Base-by-base conservation (phyloP, 306 rosid genomes). In the Vachellia pachyceras region DNA sequence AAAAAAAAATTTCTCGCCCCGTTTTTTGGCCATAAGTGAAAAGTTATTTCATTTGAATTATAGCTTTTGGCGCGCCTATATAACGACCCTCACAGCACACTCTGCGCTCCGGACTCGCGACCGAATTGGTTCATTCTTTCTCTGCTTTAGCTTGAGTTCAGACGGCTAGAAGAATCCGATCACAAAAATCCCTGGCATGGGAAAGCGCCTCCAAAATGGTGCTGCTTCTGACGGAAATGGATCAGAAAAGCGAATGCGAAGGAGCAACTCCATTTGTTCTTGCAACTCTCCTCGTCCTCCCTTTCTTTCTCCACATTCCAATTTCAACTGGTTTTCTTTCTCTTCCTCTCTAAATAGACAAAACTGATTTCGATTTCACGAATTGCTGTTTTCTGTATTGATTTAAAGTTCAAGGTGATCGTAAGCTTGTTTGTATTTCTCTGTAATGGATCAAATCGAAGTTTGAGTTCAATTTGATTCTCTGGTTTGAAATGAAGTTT, bases 231-330 rank as follows among this genome's bases (percentile, higher is more conserved):
- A 69, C 33, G 74, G 20, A 14, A 49, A 69, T 23, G 5, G n/a
- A 44, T 33, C 74, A 2, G 37, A 42, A 23, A 69, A 69, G 55
- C 74, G 74, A 14, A 42, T 69, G 74, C 74, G 74, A 55, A 57
- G 88, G 84, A 76, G 83, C 64, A 85, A 77, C 87, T 40, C 89
- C 61, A 87, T 87, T 50, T 80, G 90, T 76, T 85, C 92, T n/a
- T 90, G 92, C 66, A 83, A 80, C 82, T 90, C 94, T 82, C 92
- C 94, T 72, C 77, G 83, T 20, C 85, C 87, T 49, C 61, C 92
- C 37, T 82, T 80, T 78, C 89, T 79, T 35, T 83, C 86, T 55
- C 84, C 92, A 39, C 85, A 76, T 68, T 82, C 89, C 42, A 77
- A 79, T 72, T 85, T 89, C 73, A 73, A 64, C 79, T 87, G 90